A percentile compares a stretch with the other conserved stretches of the same genome.
Evolutionary conservation across 2,329 filamentous ascomycete genomes (phyloP).

Genomic region (Aspergillus felis): DNA sequence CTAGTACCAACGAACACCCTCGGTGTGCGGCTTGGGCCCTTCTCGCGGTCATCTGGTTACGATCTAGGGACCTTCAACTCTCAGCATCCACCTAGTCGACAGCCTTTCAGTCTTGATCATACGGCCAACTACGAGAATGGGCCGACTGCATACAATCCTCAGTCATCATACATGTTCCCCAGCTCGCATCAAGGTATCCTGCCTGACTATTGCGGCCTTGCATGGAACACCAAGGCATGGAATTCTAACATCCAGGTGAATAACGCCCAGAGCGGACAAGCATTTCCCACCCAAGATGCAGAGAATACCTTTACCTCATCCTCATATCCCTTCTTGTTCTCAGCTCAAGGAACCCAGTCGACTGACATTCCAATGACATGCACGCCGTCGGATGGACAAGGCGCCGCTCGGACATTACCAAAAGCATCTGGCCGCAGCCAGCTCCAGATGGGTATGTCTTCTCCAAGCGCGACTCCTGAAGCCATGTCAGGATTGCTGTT

Average conservation of each 20-base stretch:
- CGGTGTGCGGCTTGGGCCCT: slow-evolving; percentile 15
- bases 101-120: slow-evolving; percentile 18
- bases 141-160: slow-evolving; percentile 28
- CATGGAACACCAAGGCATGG: slow-evolving; percentile 30
- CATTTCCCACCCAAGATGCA: slow-evolving; percentile 29
- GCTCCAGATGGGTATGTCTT: slow-evolving; percentile 9
- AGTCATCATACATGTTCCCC: slow-evolving; percentile 34
- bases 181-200: slow-evolving; percentile 27
- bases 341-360: slow-evolving; percentile 23
- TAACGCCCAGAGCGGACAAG: slow-evolving; percentile 17
- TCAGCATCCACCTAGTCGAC: slow-evolving; percentile 20
- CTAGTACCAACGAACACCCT: slow-evolving; percentile 14
- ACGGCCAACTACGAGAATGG: slow-evolving; percentile 33
- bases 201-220: slow-evolving; percentile 24
- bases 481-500: slow-evolving; percentile 14
- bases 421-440: slow-evolving; percentile 28
- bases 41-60: slow-evolving; percentile 22
- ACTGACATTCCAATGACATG: slow-evolving; percentile 22
- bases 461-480: slow-evolving; percentile 14
- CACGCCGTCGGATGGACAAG: slow-evolving; percentile 20
- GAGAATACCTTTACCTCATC: slow-evolving; percentile 20
- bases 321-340: slow-evolving; percentile 28
- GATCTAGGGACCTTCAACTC: slow-evolving; percentile 20
- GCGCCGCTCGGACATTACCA: slow-evolving; percentile 34
- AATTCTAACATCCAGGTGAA: slow-evolving; percentile 17